Base-by-base conservation (phyloP, 768 basidiomycete species). In the Suillus cothurnatus region DNA sequence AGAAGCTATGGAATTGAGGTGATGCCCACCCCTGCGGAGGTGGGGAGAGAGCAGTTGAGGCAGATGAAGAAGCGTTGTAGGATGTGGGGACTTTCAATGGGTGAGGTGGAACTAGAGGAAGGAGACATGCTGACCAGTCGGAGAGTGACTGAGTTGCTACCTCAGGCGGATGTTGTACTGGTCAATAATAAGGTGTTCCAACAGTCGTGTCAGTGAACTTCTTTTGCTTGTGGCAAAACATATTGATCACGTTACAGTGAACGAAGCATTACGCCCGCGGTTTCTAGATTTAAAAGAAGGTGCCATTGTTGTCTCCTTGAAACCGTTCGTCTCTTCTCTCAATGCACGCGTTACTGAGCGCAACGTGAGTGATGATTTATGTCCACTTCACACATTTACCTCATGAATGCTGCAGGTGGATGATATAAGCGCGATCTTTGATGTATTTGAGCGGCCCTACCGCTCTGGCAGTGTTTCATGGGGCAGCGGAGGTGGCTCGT, bases 221-320 rank as follows among this genome's bases (percentile, higher is more conserved):
- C 66, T 38, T 38, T 49, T 62, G 59, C 5, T 9, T 12, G 23
- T 61, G 23, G 49, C 23, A 61, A 23, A 59, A 55, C 58, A 65
- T 55, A 67, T 23, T 62, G 38, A 64, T 32, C 39, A 15, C 21
- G 11, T 53, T 47, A 14, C 64, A 94, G 92, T 99, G 66, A 99
- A 98, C 76, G 93, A 94, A 72, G 86, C 89, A 1, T 79, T 99
- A 19, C 84, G 92, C 53, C 89, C 92, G 34, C 91, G 94, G 72
- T 99, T 99, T 78, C 81, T 99, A 62, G 97, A 99, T 72, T 81
- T 99, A 66, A 97, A 95, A 72, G 94, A 97, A 65, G 93, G 94
- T 23, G 94, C 95, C 0, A 89, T 89, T 57, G 92, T 99, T 56
- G 86, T 99, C 43, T 95, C 93, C 23, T 79, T 99, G 21, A 88